Evolutionary conservation across 176 grass and related monocot species (phyloP).

Genomic region (Poa annua): DNA sequence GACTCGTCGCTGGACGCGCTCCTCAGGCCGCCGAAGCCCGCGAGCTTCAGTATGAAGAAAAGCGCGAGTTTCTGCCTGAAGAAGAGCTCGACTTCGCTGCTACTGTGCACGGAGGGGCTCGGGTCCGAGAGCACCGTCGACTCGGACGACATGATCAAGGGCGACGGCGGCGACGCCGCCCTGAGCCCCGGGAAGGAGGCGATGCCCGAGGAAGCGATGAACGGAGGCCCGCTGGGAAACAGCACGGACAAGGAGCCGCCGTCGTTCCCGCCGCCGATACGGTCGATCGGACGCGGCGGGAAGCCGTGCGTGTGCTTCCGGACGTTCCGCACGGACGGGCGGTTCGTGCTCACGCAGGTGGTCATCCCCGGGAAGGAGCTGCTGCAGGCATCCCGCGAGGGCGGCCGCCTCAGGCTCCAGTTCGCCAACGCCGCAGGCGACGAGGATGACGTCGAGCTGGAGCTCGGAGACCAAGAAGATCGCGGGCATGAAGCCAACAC

Average conservation of each 20-base stretch:
- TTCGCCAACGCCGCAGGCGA: conserved; percentile 30
- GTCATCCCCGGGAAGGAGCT: conserved; percentile 71
- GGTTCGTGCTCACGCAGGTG: conserved; percentile 75
- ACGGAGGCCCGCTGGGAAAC: neutral
- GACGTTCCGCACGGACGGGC: conserved; percentile 52
- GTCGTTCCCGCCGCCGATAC: conserved; percentile 73
- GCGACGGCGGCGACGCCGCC: conserved; percentile 34
- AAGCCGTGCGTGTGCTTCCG: conserved; percentile 70
- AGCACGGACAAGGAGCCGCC: neutral
- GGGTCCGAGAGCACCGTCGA: conserved; percentile 85
- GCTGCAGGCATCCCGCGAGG: conserved; percentile 56
- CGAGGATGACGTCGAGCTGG: neutral
- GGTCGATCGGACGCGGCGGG: conserved; percentile 62
- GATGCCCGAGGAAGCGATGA: neutral
- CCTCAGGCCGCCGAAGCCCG: conserved; percentile 41
- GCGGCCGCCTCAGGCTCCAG: conserved; percentile 58
- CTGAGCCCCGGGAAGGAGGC: neutral
- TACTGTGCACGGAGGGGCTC: conserved; percentile 84
- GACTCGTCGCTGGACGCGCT: conserved; percentile 59
- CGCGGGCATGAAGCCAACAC: neutral
- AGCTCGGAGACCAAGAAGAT: neutral
- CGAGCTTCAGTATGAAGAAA: conserved; percentile 10
- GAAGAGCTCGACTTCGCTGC: conserved; percentile 43
- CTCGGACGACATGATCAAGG: conserved; percentile 48
- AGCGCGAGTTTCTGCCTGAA: conserved; percentile 66